Base-by-base conservation (phyloP, 2,329 filamentous ascomycete species). In the Chaetoscypha palmicola region DNA sequence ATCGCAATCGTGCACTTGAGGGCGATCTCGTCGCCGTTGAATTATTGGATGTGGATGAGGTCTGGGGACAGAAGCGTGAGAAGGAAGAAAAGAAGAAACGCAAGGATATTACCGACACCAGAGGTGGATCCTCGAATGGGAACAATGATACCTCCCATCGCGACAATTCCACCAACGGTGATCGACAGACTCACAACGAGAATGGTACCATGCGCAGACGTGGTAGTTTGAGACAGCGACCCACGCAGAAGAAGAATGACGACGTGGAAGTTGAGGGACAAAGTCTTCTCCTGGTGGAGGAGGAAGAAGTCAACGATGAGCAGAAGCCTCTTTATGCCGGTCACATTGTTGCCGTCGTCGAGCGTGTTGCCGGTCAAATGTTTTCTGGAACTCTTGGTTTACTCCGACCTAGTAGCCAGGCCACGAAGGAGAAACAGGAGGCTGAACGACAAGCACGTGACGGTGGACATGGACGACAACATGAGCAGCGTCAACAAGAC, bases 1-100 rank as follows among this genome's bases (percentile, higher is more conserved):
- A 98, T 64, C 85, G 92, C 55, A 98, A 98, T 66, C 86, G 92
- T 66, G 92, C 92, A 43, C 76, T 98, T 26, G 92, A 98, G 65
- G 92, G 92, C 47, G 92, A 98, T 64, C 76, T 95, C 43, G 92
- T 98, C 46, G 92, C 92, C 23, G 81, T 98, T 42, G 92, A 98
- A 68, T 81, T 98, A 36, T 80, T 98, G 40, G 91, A 98, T 60
- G 92, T 98, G 5, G 92, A 97, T 63, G 92, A 98, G 62, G 92
- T 98, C 2, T 98, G 92, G 92, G 80, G 84, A 19, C 92, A 98
- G 72, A 98, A 98, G 75, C 87, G 89, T 45, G 92, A 98, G 66
- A 98, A 98, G 66, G 92, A 98, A 68, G 92, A 98, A 66, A 98
- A 98, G 77, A 98, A 98, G 79, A 98, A 97, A 73, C 86, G 92